Evolutionary conservation across 345 rosid genomes (phyloP), one percentile per base, ranked within the genome.

Genomic region (Citrus medica): DNA sequence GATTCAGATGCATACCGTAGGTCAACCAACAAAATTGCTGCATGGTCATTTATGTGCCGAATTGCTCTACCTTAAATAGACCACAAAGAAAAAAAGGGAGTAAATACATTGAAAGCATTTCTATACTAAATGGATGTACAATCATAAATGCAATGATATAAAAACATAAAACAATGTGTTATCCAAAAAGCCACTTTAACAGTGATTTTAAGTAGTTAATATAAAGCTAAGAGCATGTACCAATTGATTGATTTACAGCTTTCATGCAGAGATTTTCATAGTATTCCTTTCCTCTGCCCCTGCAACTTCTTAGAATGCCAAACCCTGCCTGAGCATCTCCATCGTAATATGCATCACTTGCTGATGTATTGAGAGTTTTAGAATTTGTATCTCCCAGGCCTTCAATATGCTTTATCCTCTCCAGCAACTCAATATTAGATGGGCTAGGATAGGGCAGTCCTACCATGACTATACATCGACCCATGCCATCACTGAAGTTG

Each of bases 231-330:
- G 27, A 68, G 80, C 42, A 79, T 91, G 78, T 81, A 93, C 98
- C 99, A 6, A 95, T 91, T 24, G 98, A 93, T 88, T 93, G 97
- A 82, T 95, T 95, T 67, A 95, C 97, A 35, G 98, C 96, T 88
- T 95, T 95, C 94, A 93, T 92, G 92, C 98, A 95, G 78, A 95
- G 90, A 80, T 93, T 93, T 85, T 93, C 99, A 74, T 95, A 95
- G 83, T 95, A 95, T 30, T 92, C 97, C 75, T 87, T 89, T 67
- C 99, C 98, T 86, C 97, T 86, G 83, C 76, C 82, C 81, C 81
- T 87, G 89, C 99, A 93, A 74, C 88, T 90, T 84, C 87, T 90
- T 40, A 93, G 87, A 67, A 95, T 81, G 80, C 80, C 85, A 85
- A 93, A 89, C 60, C 96, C 94, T 24, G 85, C 85, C 82, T 86